Conservation (phyloP, 768 basidiomycete genomes). For the Boletus insuetus region DNA sequence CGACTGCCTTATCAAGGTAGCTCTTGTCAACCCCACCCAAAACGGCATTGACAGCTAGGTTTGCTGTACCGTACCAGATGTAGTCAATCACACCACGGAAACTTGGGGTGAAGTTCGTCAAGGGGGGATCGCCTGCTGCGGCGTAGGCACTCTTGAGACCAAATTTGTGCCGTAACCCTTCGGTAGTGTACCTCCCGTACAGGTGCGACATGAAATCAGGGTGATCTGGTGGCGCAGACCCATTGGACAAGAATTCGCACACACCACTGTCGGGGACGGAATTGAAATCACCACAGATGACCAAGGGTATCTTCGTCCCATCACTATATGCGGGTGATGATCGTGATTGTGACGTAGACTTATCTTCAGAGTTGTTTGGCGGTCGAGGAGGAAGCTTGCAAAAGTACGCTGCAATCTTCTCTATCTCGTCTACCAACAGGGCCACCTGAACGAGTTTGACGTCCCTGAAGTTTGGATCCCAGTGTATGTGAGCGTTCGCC, state of each 20-base stretch:
- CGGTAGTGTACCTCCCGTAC: conserved; percentile 91
- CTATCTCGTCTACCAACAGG: conserved; percentile 86
- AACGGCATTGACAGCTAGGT: conserved; percentile 75
- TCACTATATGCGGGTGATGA: conserved; percentile 73
- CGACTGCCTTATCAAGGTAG: conserved; percentile 89
- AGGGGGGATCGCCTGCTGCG: conserved; percentile 51
- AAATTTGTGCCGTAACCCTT: conserved; percentile 79
- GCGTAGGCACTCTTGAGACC: conserved; percentile 85
- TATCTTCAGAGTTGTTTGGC: conserved; percentile 35
- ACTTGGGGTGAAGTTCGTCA: conserved; percentile 90
- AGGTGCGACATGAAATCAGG: conserved; percentile 89
- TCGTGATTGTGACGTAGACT: conserved; percentile 33
- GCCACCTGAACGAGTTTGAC: conserved; percentile 98
- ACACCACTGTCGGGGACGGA: conserved; percentile 84
- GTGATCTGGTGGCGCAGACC: conserved; percentile 68
- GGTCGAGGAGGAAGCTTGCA: conserved; percentile 74
- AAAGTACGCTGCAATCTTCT: conserved; percentile 84
- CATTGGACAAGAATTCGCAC: conserved; percentile 84
- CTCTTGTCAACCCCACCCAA: conserved; percentile 80
- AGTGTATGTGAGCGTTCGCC: conserved; percentile 88
- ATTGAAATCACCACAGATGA: conserved; percentile 97
- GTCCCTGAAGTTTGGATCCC: conserved; percentile 90
- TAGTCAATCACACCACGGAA: conserved; percentile 91
- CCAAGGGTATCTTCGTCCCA: conserved; percentile 83
- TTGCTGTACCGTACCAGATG: conserved; percentile 83